Percentiles rank a stretch among this genome's conserved stretches.
Evolutionary conservation across 352 stramenopile genomes (phyloP).

Genomic region (Labyrinthula sp.): DNA sequence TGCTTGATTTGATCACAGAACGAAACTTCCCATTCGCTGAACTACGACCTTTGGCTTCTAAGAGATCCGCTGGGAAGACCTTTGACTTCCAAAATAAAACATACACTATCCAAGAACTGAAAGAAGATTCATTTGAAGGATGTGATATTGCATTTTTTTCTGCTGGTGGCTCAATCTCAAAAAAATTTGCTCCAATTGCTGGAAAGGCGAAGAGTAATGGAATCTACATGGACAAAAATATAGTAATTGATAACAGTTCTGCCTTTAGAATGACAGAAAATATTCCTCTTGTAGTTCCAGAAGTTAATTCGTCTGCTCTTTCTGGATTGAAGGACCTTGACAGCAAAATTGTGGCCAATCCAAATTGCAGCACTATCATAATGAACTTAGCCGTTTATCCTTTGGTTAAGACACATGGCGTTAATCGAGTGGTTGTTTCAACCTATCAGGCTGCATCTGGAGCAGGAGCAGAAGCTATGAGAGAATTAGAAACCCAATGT

Average conservation of each 20-base stretch:
- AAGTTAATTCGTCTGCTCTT: conserved; percentile 31
- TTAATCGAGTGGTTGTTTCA: conserved; percentile 32
- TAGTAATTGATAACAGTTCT: conserved; percentile 35
- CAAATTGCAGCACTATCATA: conserved; percentile 36
- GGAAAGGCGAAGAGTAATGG: conserved; percentile 12
- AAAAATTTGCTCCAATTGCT: conserved; percentile 28
- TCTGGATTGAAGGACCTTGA: conserved; percentile 12
- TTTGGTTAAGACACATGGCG: conserved; percentile 27
- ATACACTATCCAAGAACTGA: conserved; percentile 33
- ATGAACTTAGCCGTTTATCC: conserved; percentile 31
- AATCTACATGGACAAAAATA: not conserved
- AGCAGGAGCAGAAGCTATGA: conserved; percentile 31
- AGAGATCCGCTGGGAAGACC: conserved; percentile 29
- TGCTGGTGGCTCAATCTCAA: conserved; percentile 23
- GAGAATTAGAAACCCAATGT: conserved; percentile 32
- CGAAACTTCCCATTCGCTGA: conserved; percentile 27
- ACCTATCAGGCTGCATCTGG: conserved; percentile 32
- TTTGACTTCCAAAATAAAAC: conserved; percentile 29
- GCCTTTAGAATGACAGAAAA: conserved; percentile 33
- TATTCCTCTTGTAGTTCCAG: conserved; percentile 31
- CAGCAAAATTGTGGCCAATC: conserved; percentile 34
- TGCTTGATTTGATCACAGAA: conserved; percentile 31
- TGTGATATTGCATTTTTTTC: conserved; percentile 34
- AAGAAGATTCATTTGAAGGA: conserved; percentile 30
- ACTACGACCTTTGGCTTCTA: conserved; percentile 30